Conservation (phyloP, 176 grass and related monocot genomes). For the Triticum timopheevii region DNA sequence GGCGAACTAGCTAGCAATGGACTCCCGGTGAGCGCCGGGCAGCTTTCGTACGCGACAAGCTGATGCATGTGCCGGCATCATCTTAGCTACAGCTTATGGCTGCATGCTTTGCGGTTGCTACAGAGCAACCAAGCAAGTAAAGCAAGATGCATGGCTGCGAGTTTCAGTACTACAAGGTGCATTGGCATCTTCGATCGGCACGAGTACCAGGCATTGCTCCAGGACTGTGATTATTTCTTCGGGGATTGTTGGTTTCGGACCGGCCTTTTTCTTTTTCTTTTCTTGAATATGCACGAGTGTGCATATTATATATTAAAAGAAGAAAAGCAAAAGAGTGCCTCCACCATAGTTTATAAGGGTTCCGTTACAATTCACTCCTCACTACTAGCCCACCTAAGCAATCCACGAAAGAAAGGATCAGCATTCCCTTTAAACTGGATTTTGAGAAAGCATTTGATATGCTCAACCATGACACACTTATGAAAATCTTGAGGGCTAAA, state of each 20-base stretch:
- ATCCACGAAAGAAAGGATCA: too few species aligned
- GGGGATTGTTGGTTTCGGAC: neutral
- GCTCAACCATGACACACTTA: too few species aligned
- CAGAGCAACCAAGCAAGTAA: neutral
- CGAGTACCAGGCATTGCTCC: too few species aligned
- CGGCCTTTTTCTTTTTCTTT: neutral
- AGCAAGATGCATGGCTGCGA: neutral
- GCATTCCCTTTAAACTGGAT: too few species aligned
- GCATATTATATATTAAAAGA: too few species aligned
- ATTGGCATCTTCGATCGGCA: neutral
- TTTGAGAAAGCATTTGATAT: too few species aligned
- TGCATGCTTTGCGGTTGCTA: neutral
- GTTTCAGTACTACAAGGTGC: neutral
- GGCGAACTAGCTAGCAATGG: neutral
- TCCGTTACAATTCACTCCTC: too few species aligned
- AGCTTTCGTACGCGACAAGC: slow-evolving; percentile 25
- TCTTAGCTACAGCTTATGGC: neutral
- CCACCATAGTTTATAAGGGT: too few species aligned
- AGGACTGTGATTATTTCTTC: neutral
- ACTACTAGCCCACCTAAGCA: too few species aligned
- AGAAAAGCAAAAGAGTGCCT: too few species aligned
- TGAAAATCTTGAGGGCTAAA: too few species aligned
- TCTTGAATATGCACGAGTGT: too few species aligned
- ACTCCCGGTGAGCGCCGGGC: neutral
- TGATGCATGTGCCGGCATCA: slow-evolving; percentile 1